Evolutionary conservation across 768 basidiomycete genomes (phyloP), one percentile per base, ranked within the genome.

Genomic region (Lentinula raphanica): DNA sequence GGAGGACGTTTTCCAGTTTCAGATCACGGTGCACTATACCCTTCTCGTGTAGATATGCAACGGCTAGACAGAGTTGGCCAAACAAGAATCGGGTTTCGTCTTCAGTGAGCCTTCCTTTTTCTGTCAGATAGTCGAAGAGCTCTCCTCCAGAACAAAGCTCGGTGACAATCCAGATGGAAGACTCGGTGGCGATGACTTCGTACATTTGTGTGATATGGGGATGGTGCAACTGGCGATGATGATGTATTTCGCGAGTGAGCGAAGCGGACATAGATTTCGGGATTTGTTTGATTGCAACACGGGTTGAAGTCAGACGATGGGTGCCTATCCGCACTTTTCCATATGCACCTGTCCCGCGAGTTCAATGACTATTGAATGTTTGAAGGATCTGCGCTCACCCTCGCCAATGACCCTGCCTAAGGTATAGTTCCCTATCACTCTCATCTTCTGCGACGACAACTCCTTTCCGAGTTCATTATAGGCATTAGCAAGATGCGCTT

Each of bases 381-480:
- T 59, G 39, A 62, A 45, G 63, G 9, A 21, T 23, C 36, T 25
- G 11, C 1, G 65, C 83, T 63, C 66, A 90, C 94, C 95, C 86
- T 97, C 95, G 45, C 95, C 95, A 65, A 97, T 96, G 66, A 91
- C 88, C 72, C 88, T 89, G 51, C 95, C 93, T 8, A 97, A 79
- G 25, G 93, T 96, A 67, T 97, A 97, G 69, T 95, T 95, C 58
- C 95, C 94, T 44, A 98, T 86, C 28, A 97, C 92, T 62, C 89
- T 87, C 58, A 98, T 79, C 76, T 90, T 94, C 62, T 83, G 83
- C 25, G 92, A 92, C n/a, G 89, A 87, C 28, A 98, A 84, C 72
- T 97, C 95, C 77, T 89, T 96, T 64, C 94, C 95, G 5, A 98
- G 84, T 79, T 96, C 94, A 75, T 94, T 94, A 78, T 98, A 98